Conservation (phyloP, 2,329 filamentous ascomycete species). For the Cercospora canescens region DNA sequence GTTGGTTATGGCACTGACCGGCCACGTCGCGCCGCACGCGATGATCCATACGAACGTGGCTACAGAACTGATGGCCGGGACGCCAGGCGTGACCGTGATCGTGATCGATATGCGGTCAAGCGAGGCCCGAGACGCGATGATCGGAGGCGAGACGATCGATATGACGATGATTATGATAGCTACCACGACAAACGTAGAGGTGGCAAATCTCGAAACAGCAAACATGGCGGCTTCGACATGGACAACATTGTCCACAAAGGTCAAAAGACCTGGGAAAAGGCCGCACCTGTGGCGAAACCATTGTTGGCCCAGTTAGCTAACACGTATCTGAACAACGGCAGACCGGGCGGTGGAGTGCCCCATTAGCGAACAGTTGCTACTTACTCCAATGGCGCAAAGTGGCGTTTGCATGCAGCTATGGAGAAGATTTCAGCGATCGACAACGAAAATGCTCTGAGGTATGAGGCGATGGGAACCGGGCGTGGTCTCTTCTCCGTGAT, state of each 20-base stretch:
- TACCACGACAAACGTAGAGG: conserved; percentile 11
- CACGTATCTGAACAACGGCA: conserved; percentile 29
- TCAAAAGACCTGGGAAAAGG: conserved; percentile 34
- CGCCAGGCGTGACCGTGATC: conserved; percentile 24
- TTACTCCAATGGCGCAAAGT: conserved; percentile 2
- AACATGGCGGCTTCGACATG: conserved; percentile 19
- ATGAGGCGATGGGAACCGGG: neutral
- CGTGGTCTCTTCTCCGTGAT: neutral
- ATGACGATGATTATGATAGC: conserved; percentile 23
- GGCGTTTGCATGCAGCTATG: neutral
- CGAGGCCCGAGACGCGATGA: conserved; percentile 20
- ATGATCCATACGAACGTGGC: conserved; percentile 30
- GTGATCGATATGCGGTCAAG: conserved; percentile 24
- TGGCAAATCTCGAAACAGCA: conserved; percentile 18
- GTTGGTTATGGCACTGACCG: conserved; percentile 32
- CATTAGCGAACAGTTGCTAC: conserved; percentile 11
- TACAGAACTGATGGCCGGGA: conserved; percentile 34
- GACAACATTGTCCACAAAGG: conserved; percentile 31
- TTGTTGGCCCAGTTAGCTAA: conserved; percentile 31
- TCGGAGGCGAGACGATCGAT: conserved; percentile 11
- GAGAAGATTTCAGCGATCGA: neutral
- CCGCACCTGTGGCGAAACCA: conserved; percentile 35
- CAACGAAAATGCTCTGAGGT: neutral
- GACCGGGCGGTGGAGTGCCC: conserved; percentile 13
- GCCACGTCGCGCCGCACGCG: conserved; percentile 25